Evolutionary conservation across 1,284 basidiomycete genomes (phyloP).

Genomic region (Tilletia caries): DNA sequence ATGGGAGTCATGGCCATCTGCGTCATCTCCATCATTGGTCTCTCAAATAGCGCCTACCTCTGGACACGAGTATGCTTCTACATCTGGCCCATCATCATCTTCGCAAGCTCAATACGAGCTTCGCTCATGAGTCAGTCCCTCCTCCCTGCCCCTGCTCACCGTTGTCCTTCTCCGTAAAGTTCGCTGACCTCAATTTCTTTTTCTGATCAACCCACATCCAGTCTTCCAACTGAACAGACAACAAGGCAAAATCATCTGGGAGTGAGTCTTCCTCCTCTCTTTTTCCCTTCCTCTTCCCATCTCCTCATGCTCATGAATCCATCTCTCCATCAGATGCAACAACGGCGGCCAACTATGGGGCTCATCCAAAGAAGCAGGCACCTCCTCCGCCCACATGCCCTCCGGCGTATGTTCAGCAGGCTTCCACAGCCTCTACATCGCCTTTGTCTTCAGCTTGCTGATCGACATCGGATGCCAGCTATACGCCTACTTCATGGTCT

Average conservation of each 20-base stretch:
- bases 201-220: too few relatives aligned
- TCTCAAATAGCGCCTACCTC: slow-evolving; percentile 70
- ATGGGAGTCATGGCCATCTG: slow-evolving; percentile 63
- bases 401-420: slow-evolving; percentile 65
- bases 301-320: too few relatives aligned
- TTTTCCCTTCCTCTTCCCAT: background rate
- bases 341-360: slow-evolving; percentile 70
- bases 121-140: slow-evolving; percentile 75
- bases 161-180: too few relatives aligned
- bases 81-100: slow-evolving; percentile 70
- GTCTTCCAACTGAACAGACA: slow-evolving; percentile 45
- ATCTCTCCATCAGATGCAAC: slow-evolving; percentile 57
- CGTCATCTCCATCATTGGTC: slow-evolving; percentile 64
- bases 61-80: slow-evolving; percentile 68
- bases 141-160: too few relatives aligned
- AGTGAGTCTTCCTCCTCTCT: slow-evolving; percentile 46
- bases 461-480: slow-evolving; percentile 71
- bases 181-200: too few relatives aligned
- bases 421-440: slow-evolving; percentile 65
- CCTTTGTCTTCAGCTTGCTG: slow-evolving; percentile 67
- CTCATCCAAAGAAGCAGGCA: slow-evolving; percentile 57
- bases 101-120: slow-evolving; percentile 66
- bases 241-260: slow-evolving; percentile 66
- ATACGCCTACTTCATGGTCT: slow-evolving; percentile 47
- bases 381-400: slow-evolving; percentile 58